Base-by-base conservation (phyloP, 345 rosid species). In the Mallotus nudiflorus region DNA sequence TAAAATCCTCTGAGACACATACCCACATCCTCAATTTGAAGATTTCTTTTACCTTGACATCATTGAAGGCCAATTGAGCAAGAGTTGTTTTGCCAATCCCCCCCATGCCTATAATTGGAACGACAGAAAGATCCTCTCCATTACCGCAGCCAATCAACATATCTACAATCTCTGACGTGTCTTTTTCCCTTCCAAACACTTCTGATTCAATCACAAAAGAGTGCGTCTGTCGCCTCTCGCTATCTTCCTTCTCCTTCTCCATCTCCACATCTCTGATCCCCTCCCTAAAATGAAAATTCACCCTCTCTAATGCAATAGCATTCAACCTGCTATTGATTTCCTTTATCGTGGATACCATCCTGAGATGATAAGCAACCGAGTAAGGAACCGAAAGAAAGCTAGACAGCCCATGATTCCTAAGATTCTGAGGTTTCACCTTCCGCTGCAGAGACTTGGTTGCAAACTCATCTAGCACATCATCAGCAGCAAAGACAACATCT, bases 141-240 rank as follows among this genome's bases (percentile, higher is more conserved):
- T 57, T 57, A 57, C 40, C 39, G 9, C 37, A 28, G 2, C 40
- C 40, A 29, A 57, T 57, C 35, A 72, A 33, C 20, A 64, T 46
- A 20, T 57, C 28, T 15, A 73, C 37, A 48, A 65, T 1, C 6
- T 11, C 55, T 18, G 58, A 70, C 44, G 56, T 73, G 35, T 65
- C 70, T 57, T 24, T 45, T 31, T 56, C 58, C 39, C 76, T 65
- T 46, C 70, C 76, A 57, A 40, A 31, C 4, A 57, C 58, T 73
- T 65, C 65, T 5, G 65, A 65, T 25, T 73, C 76, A 46, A 57
- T 73, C 6, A 65, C 29, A 65, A 65, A 73, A 25, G 66, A 65
- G 7, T 33, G 50, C 0, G 66, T 73, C 31, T 73, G 49, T 24
- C 70, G 58, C 28, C 39, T 22, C 22, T 33, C 60, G 18, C 5